Base-by-base conservation (phyloP, 495 filamentous ascomycete species). In the Penicillium argentinense region DNA sequence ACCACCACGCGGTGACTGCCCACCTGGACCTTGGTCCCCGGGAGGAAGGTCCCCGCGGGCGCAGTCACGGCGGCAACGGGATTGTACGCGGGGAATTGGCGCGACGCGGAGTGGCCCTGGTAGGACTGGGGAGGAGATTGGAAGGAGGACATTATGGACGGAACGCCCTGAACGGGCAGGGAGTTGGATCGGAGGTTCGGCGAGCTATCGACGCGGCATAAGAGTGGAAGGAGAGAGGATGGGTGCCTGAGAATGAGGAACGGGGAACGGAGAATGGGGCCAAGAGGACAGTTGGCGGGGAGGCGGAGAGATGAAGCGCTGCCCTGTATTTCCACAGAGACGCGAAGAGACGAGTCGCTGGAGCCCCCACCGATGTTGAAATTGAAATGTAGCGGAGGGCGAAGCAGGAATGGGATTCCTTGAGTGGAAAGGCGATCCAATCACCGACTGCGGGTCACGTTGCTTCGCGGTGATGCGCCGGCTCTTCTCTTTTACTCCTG, bases 11-110 rank as follows among this genome's bases (percentile, higher is more conserved):
- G 83, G 66, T 97, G 95, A 49, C 77, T 80, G 59, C 93, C 93
- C 25, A 96, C 89, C 57, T 96, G 91, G 60, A 98, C 91, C 72
- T 96, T 95, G 49, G 93, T 98, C 6, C 91, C 91, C 12, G 95
- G 85, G 26, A 84, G 71, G 62, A 98, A 97, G 28, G 95, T 97
- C 42, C 93, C 93, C 29, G 86, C 80, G 14, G 92, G 93, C 30
- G 83, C 79, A 53, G 67, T 74, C 36, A 66, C 54, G 42, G 63
- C 62, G 36, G 64, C 64, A 40, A 71, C 59, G 9, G 68, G 69
- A 37, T 71, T 73, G 47, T 63, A 71, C 37, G 62, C 54, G 48
- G 66, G 59, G 41, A 66, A 57, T 37, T 61, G 58, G 37, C 62
- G 62, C 39, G 60, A 62, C 23, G 63, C 58, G 21, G 66, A 39